phyloP scores from a whole-genome alignment of 352 stramenopile genomes.

The Peronosclerospora sorghi region DNA sequence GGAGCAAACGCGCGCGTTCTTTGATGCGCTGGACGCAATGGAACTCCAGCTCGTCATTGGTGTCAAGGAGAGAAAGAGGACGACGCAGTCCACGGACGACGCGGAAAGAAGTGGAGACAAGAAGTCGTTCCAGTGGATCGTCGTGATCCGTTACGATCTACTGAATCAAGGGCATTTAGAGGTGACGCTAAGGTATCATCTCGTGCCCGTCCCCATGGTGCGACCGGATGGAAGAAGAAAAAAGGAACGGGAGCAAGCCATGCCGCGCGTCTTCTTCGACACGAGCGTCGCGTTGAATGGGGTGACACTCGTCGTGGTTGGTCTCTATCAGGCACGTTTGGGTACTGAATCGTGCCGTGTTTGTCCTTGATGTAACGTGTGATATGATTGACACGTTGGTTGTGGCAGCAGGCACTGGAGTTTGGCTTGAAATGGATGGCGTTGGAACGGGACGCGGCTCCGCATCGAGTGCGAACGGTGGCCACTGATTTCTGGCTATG shows the following conservation, averaged over 20 bases:
- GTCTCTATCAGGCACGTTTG: conserved; percentile 34
- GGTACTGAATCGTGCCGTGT: neutral
- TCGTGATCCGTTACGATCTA: conserved; percentile 56
- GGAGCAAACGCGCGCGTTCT: conserved; percentile 41
- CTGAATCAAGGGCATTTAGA: conserved; percentile 62
- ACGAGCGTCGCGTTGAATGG: conserved; percentile 32
- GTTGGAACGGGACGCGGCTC: conserved; percentile 10
- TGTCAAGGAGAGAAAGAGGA: conserved; percentile 21
- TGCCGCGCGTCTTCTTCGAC: conserved; percentile 42
- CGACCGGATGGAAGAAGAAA: neutral
- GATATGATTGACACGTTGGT: no score
- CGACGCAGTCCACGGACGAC: neutral
- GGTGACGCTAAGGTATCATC: conserved; percentile 43
- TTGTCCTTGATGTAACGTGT: no score
- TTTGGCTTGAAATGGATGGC: conserved; percentile 32
- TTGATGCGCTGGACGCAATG: conserved; percentile 54
- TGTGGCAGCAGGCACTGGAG: conserved; percentile 31
- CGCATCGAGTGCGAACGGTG: conserved; percentile 2
- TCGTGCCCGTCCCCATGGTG: conserved; percentile 7
- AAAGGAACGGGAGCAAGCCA: conserved; percentile 8
- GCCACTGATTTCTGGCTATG: conserved; percentile 61
- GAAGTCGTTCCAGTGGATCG: conserved; percentile 43
- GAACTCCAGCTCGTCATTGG: conserved; percentile 46
- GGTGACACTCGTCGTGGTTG: conserved; percentile 29
- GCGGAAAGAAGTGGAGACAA: neutral